Percentiles rank a stretch among this genome's conserved stretches.
Evolutionary conservation across 1,284 basidiomycete species (phyloP).

Genomic region (Fomitiporia mediterranea): DNA sequence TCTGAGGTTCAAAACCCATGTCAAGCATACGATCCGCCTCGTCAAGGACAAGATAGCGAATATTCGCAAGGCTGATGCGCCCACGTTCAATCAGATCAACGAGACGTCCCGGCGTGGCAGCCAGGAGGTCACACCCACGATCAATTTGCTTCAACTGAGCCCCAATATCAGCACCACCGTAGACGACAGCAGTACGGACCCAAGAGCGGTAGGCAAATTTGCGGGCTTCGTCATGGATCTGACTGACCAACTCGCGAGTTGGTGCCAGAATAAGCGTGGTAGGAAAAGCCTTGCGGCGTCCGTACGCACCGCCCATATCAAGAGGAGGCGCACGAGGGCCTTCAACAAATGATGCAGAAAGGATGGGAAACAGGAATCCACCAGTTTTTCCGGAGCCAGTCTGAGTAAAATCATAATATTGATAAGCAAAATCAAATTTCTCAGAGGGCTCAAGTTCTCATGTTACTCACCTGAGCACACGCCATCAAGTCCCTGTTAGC

Average conservation of each 20-base stretch:
- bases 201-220: conserved; percentile 99
- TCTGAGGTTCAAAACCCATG: conserved; percentile 99
- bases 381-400: conserved; percentile 99
- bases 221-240: conserved; percentile 99
- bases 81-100: conserved; percentile 99
- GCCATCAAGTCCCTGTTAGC: conserved; percentile 94
- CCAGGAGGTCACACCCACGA: conserved; percentile 95
- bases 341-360: conserved; percentile 87
- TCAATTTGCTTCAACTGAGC: conserved; percentile 93
- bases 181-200: conserved; percentile 98
- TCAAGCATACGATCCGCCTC: conserved; percentile 99
- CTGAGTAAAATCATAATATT: conserved; percentile 36
- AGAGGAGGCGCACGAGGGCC: conserved; percentile 74
- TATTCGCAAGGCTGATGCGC: conserved; percentile 92
- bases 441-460: conserved; percentile 15
- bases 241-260: conserved; percentile 97
- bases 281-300: conserved; percentile 87
- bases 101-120: conserved; percentile 97
- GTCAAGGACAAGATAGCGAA: conserved; percentile 97
- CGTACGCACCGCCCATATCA: conserved; percentile 50
- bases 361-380: conserved; percentile 98
- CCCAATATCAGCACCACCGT: conserved; percentile 98
- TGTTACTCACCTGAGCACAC: conserved; percentile 80
- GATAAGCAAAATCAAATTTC: conserved; percentile 1
- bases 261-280: conserved; percentile 96